Evolutionary conservation across 768 basidiomycete species (phyloP).

Genomic region (Podaxis mareebaensis): DNA sequence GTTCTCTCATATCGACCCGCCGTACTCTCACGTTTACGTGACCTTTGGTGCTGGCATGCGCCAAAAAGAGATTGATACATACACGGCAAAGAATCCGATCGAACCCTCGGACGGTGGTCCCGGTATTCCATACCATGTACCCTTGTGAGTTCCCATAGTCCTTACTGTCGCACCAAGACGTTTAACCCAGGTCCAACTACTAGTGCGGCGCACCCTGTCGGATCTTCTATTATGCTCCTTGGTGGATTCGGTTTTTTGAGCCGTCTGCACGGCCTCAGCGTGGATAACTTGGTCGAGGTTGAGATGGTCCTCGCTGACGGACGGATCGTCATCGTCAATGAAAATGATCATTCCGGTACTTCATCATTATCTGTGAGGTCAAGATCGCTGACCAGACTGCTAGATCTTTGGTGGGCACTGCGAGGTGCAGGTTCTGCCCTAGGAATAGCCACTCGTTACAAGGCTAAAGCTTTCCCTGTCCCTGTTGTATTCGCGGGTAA

Average conservation of each 20-base stretch:
- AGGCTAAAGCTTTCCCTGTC: slow-evolving; percentile 84
- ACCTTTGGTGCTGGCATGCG: slow-evolving; percentile 86
- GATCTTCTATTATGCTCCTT: slow-evolving; percentile 77
- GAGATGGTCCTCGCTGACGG: slow-evolving; percentile 94
- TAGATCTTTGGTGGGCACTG: slow-evolving; percentile 88
- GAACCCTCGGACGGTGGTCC: slow-evolving; percentile 44
- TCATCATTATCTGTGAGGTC: background rate
- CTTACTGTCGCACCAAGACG: slow-evolving; percentile 5
- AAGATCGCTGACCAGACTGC: background rate
- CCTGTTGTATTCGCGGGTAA: slow-evolving; percentile 93
- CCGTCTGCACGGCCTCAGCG: slow-evolving; percentile 79
- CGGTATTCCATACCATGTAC: slow-evolving; percentile 76
- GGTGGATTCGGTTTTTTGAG: slow-evolving; percentile 91
- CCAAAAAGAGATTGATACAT: slow-evolving; percentile 83
- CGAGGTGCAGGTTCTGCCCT: slow-evolving; percentile 83
- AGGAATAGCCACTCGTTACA: slow-evolving; percentile 87
- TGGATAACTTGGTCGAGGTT: slow-evolving; percentile 89
- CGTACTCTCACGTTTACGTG: slow-evolving; percentile 74
- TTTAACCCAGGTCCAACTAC: background rate
- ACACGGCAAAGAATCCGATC: slow-evolving; percentile 67
- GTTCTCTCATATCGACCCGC: slow-evolving; percentile 53
- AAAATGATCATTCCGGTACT: slow-evolving; percentile 69
- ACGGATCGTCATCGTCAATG: slow-evolving; percentile 74
- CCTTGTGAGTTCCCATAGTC: slow-evolving; percentile 53
- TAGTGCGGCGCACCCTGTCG: slow-evolving; percentile 78